Evolutionary conservation across 805 yeast species (phyloP).

Genomic region (Metschnikowia peoriensis): DNA sequence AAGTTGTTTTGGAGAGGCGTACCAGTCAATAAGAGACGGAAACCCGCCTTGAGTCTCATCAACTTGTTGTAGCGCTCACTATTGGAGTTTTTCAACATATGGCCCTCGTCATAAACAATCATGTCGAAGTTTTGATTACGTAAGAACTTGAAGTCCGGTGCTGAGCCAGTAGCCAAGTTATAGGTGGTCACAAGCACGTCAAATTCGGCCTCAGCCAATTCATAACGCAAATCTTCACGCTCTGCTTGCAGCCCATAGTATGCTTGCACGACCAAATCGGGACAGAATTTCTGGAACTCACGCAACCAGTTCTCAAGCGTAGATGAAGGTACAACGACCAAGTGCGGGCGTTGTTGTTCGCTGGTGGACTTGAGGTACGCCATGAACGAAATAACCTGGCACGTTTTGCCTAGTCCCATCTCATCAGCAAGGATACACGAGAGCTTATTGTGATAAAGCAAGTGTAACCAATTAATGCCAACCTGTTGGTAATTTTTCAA

Average conservation of each 20-base stretch:
- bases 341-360: constrained; percentile 69
- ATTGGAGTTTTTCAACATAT: constrained; percentile 85
- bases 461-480: constrained; percentile 91
- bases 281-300: constrained; percentile 88
- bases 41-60: constrained; percentile 80
- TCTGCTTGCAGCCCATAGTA: constrained; percentile 88
- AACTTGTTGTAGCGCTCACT: constrained; percentile 85
- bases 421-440: constrained; percentile 97
- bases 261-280: constrained; percentile 77
- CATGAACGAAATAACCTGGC: constrained; percentile 91
- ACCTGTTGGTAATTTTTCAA: constrained; percentile 92
- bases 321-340: constrained; percentile 94
- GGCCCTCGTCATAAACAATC: constrained; percentile 96
- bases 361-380: constrained; percentile 75
- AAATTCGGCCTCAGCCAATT: constrained; percentile 54
- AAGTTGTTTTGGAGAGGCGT: constrained; percentile 95
- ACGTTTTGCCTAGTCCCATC: constrained; percentile 97
- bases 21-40: constrained; percentile 87
- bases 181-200: constrained; percentile 96
- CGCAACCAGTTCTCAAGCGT: constrained; percentile 97
- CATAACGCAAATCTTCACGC: constrained; percentile 79
- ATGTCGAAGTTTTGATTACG: constrained; percentile 75
- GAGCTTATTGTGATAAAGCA: constrained; percentile 71
- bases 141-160: constrained; percentile 77
- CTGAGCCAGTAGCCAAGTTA: constrained; percentile 83